Evolutionary conservation across 257 asterid genomes (phyloP).

Genomic region (Solanum corneliomulleri): DNA sequence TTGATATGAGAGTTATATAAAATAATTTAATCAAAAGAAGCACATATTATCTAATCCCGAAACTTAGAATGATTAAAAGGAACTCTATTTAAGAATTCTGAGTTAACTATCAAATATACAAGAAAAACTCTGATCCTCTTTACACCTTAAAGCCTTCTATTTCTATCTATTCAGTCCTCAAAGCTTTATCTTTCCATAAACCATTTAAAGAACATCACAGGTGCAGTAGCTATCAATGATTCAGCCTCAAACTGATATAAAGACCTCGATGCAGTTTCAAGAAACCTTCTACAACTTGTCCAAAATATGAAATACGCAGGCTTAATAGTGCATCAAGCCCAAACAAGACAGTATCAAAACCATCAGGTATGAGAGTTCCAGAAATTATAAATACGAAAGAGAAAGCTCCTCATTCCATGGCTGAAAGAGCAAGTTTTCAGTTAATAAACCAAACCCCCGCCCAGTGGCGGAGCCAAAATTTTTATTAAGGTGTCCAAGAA

Average conservation of each 20-base stretch:
- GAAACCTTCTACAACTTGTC: not conserved
- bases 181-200: not conserved
- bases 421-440: not conserved
- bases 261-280: not conserved
- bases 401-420: not conserved
- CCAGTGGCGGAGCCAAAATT: too few species aligned
- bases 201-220: not conserved
- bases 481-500: too few species aligned
- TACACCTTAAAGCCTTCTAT: not conserved
- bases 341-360: not conserved
- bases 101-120: not conserved
- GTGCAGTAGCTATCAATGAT: not conserved
- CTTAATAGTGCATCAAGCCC: not conserved
- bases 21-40: not conserved
- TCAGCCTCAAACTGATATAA: not conserved
- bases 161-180: not conserved
- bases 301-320: not conserved
- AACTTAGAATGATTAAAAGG: not conserved
- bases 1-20: not conserved
- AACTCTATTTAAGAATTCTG: not conserved
- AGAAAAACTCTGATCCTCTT: not conserved
- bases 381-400: not conserved
- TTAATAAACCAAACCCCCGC: not conserved
- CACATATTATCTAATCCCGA: not conserved
- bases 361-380: not conserved